Percentiles rank a stretch among this genome's conserved stretches.
Evolutionary conservation across 805 yeast species (phyloP).

Genomic region (Pichia kluyveri): DNA sequence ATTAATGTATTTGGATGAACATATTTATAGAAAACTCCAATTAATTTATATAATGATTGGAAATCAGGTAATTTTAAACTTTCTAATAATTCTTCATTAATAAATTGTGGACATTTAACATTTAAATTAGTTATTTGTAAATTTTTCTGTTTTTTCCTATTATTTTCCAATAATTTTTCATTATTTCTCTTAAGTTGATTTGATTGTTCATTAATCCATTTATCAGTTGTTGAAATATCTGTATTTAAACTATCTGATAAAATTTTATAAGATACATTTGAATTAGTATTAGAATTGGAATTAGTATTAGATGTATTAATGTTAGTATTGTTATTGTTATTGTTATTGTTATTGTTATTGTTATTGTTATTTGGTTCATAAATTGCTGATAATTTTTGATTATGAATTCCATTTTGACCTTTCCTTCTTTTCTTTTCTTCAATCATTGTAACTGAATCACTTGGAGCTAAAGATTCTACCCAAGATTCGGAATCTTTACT

Average conservation of each 20-base stretch:
- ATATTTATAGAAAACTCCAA: conserved; percentile 34
- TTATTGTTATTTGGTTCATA: not conserved
- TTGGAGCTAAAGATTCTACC: conserved; percentile 7
- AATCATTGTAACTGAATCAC: conserved; percentile 13
- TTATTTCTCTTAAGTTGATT: not conserved
- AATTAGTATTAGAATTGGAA: not conserved
- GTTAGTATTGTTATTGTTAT: not conserved
- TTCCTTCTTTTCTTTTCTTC: conserved; percentile 1
- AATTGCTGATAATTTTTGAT: not conserved
- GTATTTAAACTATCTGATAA: not conserved
- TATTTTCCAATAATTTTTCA: not conserved
- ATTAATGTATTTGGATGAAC: conserved; percentile 30
- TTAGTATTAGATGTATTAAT: not conserved
- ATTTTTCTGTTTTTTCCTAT: conserved; percentile 1
- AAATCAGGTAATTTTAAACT: conserved; percentile 30
- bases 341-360: not conserved
- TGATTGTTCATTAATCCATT: conserved; percentile 19
- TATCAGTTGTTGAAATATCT: conserved; percentile 14
- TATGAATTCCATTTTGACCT: not conserved
- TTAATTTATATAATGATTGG: conserved; percentile 23
- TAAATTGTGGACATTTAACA: conserved; percentile 4
- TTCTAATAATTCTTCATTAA: conserved; percentile 24
- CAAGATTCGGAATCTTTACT: conserved; percentile 2
- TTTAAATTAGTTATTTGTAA: not conserved
- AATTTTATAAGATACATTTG: not conserved